phyloP scores from a whole-genome alignment of 495 filamentous ascomycete species.

The Annulohypoxylon maeteangense region DNA sequence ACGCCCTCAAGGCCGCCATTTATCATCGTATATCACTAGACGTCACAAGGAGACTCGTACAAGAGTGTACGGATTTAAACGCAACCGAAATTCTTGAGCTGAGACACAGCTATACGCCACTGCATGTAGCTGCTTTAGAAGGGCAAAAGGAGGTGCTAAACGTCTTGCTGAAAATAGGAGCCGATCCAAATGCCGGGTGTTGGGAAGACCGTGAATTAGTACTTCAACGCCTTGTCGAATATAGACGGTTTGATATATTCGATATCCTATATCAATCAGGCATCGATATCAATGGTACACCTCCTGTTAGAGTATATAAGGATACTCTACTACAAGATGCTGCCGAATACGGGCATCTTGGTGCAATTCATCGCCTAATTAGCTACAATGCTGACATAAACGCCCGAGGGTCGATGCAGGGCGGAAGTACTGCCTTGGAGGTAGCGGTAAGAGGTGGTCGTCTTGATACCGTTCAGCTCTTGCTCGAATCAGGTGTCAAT shows the following conservation, averaged over 20 bases:
- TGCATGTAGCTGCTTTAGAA: not conserved
- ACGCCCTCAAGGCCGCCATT: not conserved
- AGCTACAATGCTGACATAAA: constrained; percentile 2
- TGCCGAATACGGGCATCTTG: not conserved
- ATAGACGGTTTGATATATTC: not conserved
- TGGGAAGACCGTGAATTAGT: not conserved
- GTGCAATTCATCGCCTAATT: constrained; percentile 7
- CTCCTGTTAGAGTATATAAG: not conserved
- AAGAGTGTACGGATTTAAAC: constrained; percentile 1
- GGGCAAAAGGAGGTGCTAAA: not conserved
- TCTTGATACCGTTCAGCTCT: constrained; percentile 23
- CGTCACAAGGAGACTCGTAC: not conserved
- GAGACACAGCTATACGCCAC: not conserved
- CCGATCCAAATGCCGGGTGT: constrained; percentile 6
- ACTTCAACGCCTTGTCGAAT: not conserved
- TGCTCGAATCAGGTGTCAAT: not conserved
- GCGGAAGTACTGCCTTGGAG: not conserved
- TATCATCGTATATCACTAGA: not conserved
- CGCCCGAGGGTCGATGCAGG: not conserved
- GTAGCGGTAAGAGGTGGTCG: constrained; percentile 1
- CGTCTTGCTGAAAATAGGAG: constrained; percentile 3
- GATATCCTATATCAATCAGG: constrained; percentile 1
- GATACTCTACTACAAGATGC: constrained; percentile 7
- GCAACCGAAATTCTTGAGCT: not conserved
- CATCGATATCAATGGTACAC: not conserved